phyloP scores from a whole-genome alignment of 306 rosid genomes.

The Fagus sylvatica region DNA sequence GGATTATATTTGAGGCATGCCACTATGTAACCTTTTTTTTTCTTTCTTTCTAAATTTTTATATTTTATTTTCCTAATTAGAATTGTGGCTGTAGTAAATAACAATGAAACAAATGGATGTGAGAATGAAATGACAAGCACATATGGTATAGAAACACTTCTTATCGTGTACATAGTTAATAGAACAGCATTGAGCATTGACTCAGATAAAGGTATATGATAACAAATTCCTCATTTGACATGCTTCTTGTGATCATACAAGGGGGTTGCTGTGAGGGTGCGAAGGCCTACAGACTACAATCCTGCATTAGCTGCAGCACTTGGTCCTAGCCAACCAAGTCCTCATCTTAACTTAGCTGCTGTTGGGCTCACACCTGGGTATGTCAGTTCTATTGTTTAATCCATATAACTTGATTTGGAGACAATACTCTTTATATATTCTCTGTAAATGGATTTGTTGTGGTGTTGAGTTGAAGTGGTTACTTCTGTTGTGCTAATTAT shows the following conservation, averaged over 20 bases:
- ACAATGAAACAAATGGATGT: constrained; percentile 1
- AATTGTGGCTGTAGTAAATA: neutral
- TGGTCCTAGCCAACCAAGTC: constrained; percentile 83
- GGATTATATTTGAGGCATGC: constrained; percentile 75
- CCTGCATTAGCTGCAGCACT: constrained; percentile 76
- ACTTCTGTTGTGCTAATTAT: constrained; percentile 24
- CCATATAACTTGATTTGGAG: no score
- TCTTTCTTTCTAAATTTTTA: neutral
- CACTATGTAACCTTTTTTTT: neutral
- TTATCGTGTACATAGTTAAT: neutral
- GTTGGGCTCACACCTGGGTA: constrained; percentile 71
- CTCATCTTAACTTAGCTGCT: constrained; percentile 71
- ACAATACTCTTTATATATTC: neutral
- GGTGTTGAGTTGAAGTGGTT: constrained; percentile 2
- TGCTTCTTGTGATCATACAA: constrained; percentile 32
- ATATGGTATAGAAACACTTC: neutral
- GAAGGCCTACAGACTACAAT: constrained; percentile 84
- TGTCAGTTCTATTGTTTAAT: constrained; percentile 11
- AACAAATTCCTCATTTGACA: constrained; percentile 4
- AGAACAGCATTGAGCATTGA: neutral
- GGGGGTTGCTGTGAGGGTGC: constrained; percentile 87
- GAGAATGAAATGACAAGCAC: constrained; percentile 8
- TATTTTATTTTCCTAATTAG: neutral
- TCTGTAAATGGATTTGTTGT: neutral
- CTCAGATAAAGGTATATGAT: neutral